These are phyloP conservation scores for Russula vinacea DNA, from an alignment of 768 basidiomycete genomes.

Conservation along the genomic window DNA sequence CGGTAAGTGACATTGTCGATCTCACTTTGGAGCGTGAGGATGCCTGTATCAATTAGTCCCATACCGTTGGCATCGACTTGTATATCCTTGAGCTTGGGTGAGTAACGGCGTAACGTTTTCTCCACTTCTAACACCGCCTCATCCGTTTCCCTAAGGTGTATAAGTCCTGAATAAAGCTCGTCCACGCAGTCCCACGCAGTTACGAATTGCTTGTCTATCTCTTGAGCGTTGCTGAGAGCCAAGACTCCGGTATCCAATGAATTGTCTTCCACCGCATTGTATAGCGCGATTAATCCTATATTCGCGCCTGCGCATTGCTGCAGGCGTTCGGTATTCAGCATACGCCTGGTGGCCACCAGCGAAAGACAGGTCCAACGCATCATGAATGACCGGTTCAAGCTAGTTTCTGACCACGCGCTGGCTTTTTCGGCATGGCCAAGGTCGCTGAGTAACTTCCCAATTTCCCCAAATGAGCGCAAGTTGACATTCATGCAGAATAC, in stretches of 20 bases:
- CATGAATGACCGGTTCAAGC: slow-evolving; percentile 13
- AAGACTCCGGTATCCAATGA: too few species aligned
- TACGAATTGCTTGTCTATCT: slow-evolving; percentile 13
- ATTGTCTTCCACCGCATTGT: not conserved
- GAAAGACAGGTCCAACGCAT: slow-evolving; percentile 26
- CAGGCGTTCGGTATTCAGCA: not conserved
- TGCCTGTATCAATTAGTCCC: not conserved
- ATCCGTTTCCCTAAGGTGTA: not conserved
- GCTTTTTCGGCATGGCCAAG: slow-evolving; percentile 7
- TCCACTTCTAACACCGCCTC: not conserved
- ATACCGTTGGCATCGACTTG: not conserved
- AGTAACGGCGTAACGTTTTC: not conserved
- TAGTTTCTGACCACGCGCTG: not conserved
- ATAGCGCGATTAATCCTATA: too few species aligned
- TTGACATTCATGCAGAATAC: slow-evolving; percentile 8
- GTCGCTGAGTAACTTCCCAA: slow-evolving; percentile 16
- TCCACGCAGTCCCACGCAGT: slow-evolving; percentile 11
- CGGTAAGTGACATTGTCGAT: slow-evolving; percentile 11
- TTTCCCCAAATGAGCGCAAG: slow-evolving; percentile 13
- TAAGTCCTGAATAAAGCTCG: not conserved
- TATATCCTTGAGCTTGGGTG: not conserved
- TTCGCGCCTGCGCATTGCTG: not conserved
- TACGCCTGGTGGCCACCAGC: slow-evolving; percentile 2
- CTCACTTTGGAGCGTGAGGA: not conserved
- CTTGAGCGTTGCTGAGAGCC: slow-evolving; percentile 4